Evolutionary conservation across 352 stramenopile genomes (phyloP).

Genomic region (Elongisporangium senticosum): DNA sequence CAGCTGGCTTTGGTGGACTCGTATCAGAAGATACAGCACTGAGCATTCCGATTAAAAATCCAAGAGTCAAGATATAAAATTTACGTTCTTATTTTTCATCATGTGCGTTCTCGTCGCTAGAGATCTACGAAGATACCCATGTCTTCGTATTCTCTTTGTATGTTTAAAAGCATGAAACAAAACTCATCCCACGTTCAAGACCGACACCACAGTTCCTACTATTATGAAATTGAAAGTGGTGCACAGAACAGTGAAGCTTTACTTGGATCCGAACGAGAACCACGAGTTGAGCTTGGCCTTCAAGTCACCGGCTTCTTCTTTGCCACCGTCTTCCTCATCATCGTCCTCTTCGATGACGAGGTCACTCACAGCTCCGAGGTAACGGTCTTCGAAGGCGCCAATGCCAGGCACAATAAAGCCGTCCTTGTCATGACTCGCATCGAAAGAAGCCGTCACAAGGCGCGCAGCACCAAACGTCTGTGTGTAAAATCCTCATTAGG

Average conservation of each 20-base stretch:
- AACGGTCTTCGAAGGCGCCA: conserved; percentile 71
- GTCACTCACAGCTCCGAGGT: conserved; percentile 30
- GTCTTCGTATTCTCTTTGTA: no score
- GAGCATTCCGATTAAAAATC: no score
- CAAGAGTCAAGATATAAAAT: no score
- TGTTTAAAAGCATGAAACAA: no score
- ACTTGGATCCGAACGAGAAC: conserved; percentile 21
- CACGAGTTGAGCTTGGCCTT: conserved; percentile 38
- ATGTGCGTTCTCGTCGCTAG: no score
- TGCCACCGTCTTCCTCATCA: conserved; percentile 5
- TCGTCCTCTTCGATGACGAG: conserved; percentile 28
- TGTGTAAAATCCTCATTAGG: neutral
- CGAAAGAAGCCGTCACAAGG: conserved; percentile 76
- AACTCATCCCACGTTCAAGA: no score
- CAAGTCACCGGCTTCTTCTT: conserved; percentile 23
- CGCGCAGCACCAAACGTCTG: conserved; percentile 65
- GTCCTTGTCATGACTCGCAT: conserved; percentile 45
- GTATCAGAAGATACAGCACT: no score
- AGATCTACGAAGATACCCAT: no score
- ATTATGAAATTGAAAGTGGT: no score
- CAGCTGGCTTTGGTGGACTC: no score
- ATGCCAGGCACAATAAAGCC: conserved; percentile 69
- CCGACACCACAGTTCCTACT: no score
- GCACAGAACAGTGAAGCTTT: neutral
- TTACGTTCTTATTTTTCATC: no score